phyloP scores from a whole-genome alignment of 371 early-diverging fungal species.

The Conidiobolus incongruus region DNA sequence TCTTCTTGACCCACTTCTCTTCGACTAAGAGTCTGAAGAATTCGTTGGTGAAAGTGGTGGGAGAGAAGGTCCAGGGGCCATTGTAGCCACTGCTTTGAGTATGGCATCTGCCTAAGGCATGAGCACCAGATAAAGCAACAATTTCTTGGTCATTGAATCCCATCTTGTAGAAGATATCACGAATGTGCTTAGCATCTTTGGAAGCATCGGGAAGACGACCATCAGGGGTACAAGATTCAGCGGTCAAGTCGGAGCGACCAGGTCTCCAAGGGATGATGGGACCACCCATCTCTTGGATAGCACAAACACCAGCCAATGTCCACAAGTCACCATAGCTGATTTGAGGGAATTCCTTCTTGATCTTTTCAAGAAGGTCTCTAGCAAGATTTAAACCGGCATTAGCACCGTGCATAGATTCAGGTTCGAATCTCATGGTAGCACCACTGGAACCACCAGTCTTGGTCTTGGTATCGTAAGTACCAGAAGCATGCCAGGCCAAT shows the following conservation, averaged over 20 bases:
- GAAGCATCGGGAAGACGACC: conserved; percentile 83
- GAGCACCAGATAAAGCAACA: conserved; percentile 75
- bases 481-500: conserved; percentile 85
- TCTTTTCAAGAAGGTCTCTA: conserved; percentile 47
- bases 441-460: conserved; percentile 86
- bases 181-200: conserved; percentile 43
- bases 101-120: conserved; percentile 85
- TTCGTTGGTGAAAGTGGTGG: conserved; percentile 2
- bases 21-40: conserved; percentile 44
- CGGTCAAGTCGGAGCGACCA: conserved; percentile 44
- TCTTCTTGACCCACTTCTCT: conserved; percentile 60
- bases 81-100: conserved; percentile 69
- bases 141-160: conserved; percentile 90
- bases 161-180: conserved; percentile 82
- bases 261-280: conserved; percentile 71
- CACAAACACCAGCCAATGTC: conserved; percentile 77
- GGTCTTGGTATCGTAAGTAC: conserved; percentile 52
- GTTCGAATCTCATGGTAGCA: conserved; percentile 49
- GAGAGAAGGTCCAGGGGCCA: not conserved
- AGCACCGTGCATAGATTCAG: conserved; percentile 56
- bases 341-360: conserved; percentile 59
- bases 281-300: conserved; percentile 75
- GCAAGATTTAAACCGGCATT: conserved; percentile 73
- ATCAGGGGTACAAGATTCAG: conserved; percentile 41
- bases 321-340: conserved; percentile 71